Evolutionary conservation across 2,329 filamentous ascomycete species (phyloP).

Genomic region (Fusarium sp.): DNA sequence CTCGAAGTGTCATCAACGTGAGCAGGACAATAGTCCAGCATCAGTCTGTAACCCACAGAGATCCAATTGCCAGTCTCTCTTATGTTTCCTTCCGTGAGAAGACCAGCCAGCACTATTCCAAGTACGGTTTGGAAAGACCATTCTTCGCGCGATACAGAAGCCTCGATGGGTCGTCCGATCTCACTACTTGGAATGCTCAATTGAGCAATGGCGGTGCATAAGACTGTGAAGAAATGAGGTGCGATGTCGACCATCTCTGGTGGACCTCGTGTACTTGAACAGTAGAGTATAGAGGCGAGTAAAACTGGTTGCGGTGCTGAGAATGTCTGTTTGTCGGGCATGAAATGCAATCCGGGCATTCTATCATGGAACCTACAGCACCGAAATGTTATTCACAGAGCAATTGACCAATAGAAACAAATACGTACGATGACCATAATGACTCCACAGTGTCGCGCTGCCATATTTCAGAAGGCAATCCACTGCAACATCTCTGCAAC

Average conservation of each 20-base stretch:
- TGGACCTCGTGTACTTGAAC: conserved; percentile 7
- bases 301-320: conserved; percentile 1
- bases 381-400: neutral
- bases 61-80: conserved; percentile 23
- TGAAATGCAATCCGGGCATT: conserved; percentile 16
- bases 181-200: conserved; percentile 14
- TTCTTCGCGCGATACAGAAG: conserved; percentile 4
- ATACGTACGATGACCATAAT: conserved; percentile 13
- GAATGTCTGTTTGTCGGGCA: conserved; percentile 19
- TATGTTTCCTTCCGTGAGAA: conserved; percentile 2
- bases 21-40: conserved; percentile 20
- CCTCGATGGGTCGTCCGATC: neutral
- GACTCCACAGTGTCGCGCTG: conserved; percentile 12
- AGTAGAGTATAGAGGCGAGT: conserved; percentile 7
- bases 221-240: neutral
- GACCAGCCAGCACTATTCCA: conserved; percentile 3
- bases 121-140: conserved; percentile 22
- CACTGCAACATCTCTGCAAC: neutral
- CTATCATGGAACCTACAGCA: conserved; percentile 6
- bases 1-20: conserved; percentile 15
- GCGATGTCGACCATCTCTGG: conserved; percentile 3
- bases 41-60: conserved; percentile 8
- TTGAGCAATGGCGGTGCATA: conserved; percentile 18
- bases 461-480: neutral
- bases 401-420: accelerated